Evolutionary conservation across 768 basidiomycete genomes (phyloP).

Genomic region (Xanthoconium purpureum): DNA sequence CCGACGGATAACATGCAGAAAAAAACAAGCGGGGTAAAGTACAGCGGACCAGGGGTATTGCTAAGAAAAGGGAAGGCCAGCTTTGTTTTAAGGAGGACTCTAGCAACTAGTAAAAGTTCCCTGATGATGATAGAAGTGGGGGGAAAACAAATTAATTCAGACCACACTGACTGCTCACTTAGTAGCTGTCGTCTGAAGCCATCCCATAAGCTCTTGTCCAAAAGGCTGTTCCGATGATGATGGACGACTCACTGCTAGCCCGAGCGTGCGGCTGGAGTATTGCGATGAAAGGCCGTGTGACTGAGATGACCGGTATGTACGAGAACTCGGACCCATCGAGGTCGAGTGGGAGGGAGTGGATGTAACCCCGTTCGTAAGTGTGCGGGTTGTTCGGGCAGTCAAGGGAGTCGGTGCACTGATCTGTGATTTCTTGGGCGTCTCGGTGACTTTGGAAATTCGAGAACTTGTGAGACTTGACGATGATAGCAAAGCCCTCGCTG

Average conservation of each 20-base stretch:
- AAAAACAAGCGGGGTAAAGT: conserved; percentile 37
- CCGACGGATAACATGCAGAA: conserved; percentile 37
- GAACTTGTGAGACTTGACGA: conserved; percentile 52
- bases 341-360: conserved; percentile 61
- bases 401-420: conserved; percentile 88
- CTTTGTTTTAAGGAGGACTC: conserved; percentile 28
- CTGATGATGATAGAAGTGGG: conserved; percentile 1
- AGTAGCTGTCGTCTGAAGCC: conserved; percentile 36
- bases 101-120: conserved; percentile 29
- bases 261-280: conserved; percentile 72
- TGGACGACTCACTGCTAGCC: conserved; percentile 58
- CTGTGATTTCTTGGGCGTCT: conserved; percentile 85
- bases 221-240: conserved; percentile 35
- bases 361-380: conserved; percentile 45
- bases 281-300: conserved; percentile 68
- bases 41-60: conserved; percentile 42
- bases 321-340: conserved; percentile 56
- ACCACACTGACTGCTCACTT: conserved; percentile 23
- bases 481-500: conserved; percentile 55
- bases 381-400: conserved; percentile 70
- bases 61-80: conserved; percentile 33
- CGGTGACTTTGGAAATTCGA: conserved; percentile 53
- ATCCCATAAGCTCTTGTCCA: conserved; percentile 36
- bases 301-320: conserved; percentile 68
- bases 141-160: conserved; percentile 9